These are phyloP conservation scores for Diaporthe capsici DNA, from an alignment of 2,329 filamentous ascomycete genomes.

Conservation along the genomic window DNA sequence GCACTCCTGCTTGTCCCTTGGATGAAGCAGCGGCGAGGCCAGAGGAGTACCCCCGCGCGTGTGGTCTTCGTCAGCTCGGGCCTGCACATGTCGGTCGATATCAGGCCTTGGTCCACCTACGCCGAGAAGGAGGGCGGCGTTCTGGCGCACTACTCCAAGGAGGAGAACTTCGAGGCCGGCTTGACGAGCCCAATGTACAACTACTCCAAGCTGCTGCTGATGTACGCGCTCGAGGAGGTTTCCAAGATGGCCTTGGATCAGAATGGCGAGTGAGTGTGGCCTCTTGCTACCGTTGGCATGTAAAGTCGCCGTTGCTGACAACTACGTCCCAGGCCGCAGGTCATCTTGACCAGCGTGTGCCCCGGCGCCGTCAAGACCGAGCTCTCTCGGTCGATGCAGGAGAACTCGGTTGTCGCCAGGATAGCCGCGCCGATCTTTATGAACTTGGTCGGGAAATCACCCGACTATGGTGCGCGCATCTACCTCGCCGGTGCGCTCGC, in stretches of 20 bases:
- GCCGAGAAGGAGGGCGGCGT: slow-evolving; percentile 42
- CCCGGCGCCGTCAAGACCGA: slow-evolving; percentile 39
- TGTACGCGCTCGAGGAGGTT: slow-evolving; percentile 46
- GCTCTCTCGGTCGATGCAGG: slow-evolving; percentile 36
- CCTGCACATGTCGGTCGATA: slow-evolving; percentile 43
- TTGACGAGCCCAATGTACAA: slow-evolving; percentile 44
- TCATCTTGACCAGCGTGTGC: slow-evolving; percentile 43
- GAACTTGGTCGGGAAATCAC: slow-evolving; percentile 18
- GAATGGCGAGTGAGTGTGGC: slow-evolving; percentile 44
- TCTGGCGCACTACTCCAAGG: slow-evolving; percentile 46
- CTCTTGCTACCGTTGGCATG: background rate
- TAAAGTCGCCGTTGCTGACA: background rate
- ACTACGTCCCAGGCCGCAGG: slow-evolving; percentile 43
- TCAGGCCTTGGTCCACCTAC: slow-evolving; percentile 43
- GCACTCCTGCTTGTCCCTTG: slow-evolving; percentile 66
- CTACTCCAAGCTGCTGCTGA: slow-evolving; percentile 47
- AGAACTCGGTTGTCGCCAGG: slow-evolving; percentile 13
- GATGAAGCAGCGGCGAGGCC: slow-evolving; percentile 50
- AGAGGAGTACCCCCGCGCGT: slow-evolving; percentile 46
- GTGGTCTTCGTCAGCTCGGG: slow-evolving; percentile 46
- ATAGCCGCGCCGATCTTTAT: slow-evolving; percentile 26
- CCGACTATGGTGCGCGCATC: slow-evolving; percentile 34
- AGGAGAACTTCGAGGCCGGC: slow-evolving; percentile 47
- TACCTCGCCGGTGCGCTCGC: slow-evolving; percentile 35
- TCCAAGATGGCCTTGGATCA: slow-evolving; percentile 43